Base-by-base conservation (phyloP, 768 basidiomycete species). In the Pulveroboletus sp. region DNA sequence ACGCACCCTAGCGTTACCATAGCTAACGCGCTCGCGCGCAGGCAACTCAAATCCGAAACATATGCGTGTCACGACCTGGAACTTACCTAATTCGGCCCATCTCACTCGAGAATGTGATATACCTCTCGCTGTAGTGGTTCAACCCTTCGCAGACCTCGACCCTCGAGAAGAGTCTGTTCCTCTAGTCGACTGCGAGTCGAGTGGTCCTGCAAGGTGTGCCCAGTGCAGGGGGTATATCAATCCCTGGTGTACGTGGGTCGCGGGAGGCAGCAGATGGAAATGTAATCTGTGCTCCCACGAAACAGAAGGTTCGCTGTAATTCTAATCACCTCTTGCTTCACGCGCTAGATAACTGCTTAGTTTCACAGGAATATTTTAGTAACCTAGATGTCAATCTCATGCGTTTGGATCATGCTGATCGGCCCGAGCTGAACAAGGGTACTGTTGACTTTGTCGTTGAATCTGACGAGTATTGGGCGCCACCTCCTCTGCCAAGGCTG, bases 41-140 rank as follows among this genome's bases (percentile, higher is more conserved):
- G 85, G 95, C 50, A 97, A 95, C 69, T 89, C 93, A 3, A 89
- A 88, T 12, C 96, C 96, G 8, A 88, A 89, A 61, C 92, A 88
- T 66, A 77, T 95, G 40, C 85, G 96, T 32, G 75, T 91, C 49
- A 86, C 96, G 14, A 91, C 93, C 6, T 93, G 93, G 82, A 86
- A 85, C 62, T 71, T 98, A 24, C 96, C 96, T 2, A 78, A 78
- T 52, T 83, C 87, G 2, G 82, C 85, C 14, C 82, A 85, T 39
- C 78, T 99, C 12, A 82, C 91, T 2, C 73, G 78, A 3, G 86
- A 93, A 24, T 90, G 93, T 47, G 80, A 82, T 39, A 80, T 98
- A 38, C 96, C 96, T 0, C 71, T 98, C 39, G 86, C 82, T 12
- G 83, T 92, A 3, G 73, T 90, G 32, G 78, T 97, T 21, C 93